Base-by-base conservation (phyloP, 306 rosid genomes). In the Sindora glabra region DNA sequence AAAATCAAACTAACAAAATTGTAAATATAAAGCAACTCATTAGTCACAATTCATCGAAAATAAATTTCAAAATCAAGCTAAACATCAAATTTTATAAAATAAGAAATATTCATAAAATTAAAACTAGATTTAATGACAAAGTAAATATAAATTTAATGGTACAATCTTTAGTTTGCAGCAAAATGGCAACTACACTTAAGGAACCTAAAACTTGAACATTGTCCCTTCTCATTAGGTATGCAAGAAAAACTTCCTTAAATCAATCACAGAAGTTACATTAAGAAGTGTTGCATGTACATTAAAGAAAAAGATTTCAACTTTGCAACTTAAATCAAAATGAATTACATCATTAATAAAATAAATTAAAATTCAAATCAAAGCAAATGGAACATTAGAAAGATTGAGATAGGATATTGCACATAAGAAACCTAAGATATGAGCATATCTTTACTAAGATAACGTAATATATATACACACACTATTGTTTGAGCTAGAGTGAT, bases 141-240 rank as follows among this genome's bases (percentile, higher is more conserved):
- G n/a, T n/a, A n/a, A n/a, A n/a, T n/a, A n/a, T n/a, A n/a, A n/a
- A n/a, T n/a, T n/a, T n/a, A 76, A 47, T 46, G 23, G 65, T 47
- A 62, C 64, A 64, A 88, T 96, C 98, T 88, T 92, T 88, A 53
- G 98, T 88, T 65, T 88, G 95, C 92, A 92, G 77, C 56, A 92
- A 71, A 25, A 88, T 81, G 48, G 95, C 95, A 34, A 88, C 82
- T 48, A 88, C 64, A 41, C 73, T 75, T 74, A 88, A 68, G 67
- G 95, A 84, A 72, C 98, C 98, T 65, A 78, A 71, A 46, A 88
- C 96, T 67, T 70, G 80, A n/a, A n/a, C 55, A 56, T 92, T 90
- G 26, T 76, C 81, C 72, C 96, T 96, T 59, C 56, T 75, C 24
- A 78, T 74, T 44, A 92, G 71, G 74, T 79, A 86, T 64, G 76